Conservation (phyloP, 345 rosid species). For the Syzygium aqueum region DNA sequence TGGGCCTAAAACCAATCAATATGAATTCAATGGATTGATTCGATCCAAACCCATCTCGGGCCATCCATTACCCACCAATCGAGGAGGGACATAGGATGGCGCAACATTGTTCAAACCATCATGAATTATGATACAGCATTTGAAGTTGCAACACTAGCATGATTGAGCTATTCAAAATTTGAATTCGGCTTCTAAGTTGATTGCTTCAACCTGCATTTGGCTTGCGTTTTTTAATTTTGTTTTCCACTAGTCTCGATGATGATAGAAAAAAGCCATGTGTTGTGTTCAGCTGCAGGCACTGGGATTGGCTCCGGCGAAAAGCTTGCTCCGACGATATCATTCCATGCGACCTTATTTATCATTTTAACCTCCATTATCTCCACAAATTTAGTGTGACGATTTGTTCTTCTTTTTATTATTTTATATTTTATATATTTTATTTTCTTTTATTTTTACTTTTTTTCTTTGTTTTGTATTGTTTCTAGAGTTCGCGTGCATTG, state of each 20-base stretch:
- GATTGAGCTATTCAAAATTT: background rate
- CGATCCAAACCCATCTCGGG: background rate
- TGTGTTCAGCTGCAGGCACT: background rate
- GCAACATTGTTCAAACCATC: background rate
- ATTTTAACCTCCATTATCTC: background rate
- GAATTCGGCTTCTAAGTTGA: background rate
- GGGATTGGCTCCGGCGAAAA: constrained; percentile 6
- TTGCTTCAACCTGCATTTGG: background rate
- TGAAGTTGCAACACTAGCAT: background rate
- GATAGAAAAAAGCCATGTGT: background rate
- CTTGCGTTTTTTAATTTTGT: background rate
- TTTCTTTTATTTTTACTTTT: background rate
- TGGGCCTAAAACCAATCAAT: background rate
- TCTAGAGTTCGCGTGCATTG: background rate
- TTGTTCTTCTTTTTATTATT: background rate
- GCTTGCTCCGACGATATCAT: background rate
- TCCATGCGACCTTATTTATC: constrained; percentile 7
- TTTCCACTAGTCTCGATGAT: background rate
- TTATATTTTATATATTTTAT: background rate
- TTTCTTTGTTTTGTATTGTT: background rate
- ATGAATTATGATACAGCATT: background rate
- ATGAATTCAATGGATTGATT: background rate
- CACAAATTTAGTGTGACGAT: background rate
- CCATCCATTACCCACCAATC: background rate
- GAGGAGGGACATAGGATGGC: background rate